Conservation (phyloP, 2,329 filamentous ascomycete genomes). For the Aureobasidium sp. region DNA sequence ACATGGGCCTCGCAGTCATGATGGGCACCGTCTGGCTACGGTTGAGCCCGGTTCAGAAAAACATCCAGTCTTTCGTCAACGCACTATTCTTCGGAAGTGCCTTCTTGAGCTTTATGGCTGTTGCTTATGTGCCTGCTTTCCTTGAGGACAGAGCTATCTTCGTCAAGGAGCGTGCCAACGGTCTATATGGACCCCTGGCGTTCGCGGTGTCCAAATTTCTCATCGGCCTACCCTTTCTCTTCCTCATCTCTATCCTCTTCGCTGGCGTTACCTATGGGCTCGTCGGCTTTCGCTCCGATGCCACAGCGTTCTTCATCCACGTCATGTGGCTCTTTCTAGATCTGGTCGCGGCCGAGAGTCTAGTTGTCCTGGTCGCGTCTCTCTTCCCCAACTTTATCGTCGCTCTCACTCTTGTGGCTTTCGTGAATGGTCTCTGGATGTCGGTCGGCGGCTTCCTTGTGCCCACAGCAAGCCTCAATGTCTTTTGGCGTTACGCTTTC, state of each 20-base stretch:
- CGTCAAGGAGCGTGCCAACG: conserved; percentile 81
- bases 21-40: conserved; percentile 92
- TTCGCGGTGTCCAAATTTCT: conserved; percentile 83
- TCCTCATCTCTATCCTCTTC: conserved; percentile 79
- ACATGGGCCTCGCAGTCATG: conserved; percentile 79
- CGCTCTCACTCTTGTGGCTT: conserved; percentile 79
- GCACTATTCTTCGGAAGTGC: conserved; percentile 66
- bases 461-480: conserved; percentile 73
- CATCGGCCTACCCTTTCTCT: conserved; percentile 82
- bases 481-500: conserved; percentile 87
- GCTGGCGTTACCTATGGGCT: conserved; percentile 83
- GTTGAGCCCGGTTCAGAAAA: conserved; percentile 68
- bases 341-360: conserved; percentile 80
- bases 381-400: conserved; percentile 83
- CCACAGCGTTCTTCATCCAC: conserved; percentile 76
- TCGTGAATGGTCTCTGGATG: conserved; percentile 92
- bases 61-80: conserved; percentile 83
- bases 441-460: conserved; percentile 85
- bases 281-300: conserved; percentile 73
- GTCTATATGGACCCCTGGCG: conserved; percentile 75
- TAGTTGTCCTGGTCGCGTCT: conserved; percentile 78
- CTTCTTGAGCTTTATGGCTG: conserved; percentile 57
- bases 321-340: conserved; percentile 89
- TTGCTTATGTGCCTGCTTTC: conserved; percentile 85
- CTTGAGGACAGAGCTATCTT: conserved; percentile 79